phyloP scores from a whole-genome alignment of 2,329 filamentous ascomycete species.

The Cordyceps pruinosa region DNA sequence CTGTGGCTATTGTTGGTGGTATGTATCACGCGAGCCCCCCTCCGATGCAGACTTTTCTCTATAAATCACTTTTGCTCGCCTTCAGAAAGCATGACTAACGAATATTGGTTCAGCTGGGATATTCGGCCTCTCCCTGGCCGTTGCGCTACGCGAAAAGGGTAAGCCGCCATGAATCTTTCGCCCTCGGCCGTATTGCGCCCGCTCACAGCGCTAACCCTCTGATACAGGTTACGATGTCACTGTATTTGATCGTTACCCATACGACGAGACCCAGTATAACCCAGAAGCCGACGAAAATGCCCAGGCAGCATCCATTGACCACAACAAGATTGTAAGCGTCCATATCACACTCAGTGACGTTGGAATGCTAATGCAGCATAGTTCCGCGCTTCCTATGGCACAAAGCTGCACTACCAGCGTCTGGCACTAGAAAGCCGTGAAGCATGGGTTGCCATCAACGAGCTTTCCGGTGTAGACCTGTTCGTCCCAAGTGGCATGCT shows the following conservation, averaged over 20 bases:
- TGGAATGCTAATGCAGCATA: not conserved
- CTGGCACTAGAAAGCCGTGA: constrained; percentile 20
- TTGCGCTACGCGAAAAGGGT: constrained; percentile 19
- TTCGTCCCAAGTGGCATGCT: constrained; percentile 22
- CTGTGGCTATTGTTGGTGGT: constrained; percentile 15
- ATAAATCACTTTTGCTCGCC: not conserved
- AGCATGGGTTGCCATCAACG: constrained; percentile 18
- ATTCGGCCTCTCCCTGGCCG: constrained; percentile 20
- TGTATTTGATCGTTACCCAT: constrained; percentile 19
- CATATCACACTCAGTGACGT: not conserved
- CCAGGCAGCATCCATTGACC: constrained; percentile 21
- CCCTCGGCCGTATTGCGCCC: not conserved
- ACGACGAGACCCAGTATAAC: constrained; percentile 18
- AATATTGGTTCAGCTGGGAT: constrained; percentile 17
- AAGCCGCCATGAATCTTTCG: not conserved
- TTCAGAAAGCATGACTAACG: not conserved
- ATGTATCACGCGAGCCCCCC: not conserved
- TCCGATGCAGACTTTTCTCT: not conserved
- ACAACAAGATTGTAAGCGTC: constrained; percentile 20
- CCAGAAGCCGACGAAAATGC: constrained; percentile 13
- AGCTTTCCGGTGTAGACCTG: constrained; percentile 11
- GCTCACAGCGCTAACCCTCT: not conserved
- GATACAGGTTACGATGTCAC: constrained; percentile 12
- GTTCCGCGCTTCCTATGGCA: constrained; percentile 22
- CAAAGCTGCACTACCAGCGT: constrained; percentile 20